Conservation (phyloP, 2,329 filamentous ascomycete genomes). For the Fusarium sp. region DNA sequence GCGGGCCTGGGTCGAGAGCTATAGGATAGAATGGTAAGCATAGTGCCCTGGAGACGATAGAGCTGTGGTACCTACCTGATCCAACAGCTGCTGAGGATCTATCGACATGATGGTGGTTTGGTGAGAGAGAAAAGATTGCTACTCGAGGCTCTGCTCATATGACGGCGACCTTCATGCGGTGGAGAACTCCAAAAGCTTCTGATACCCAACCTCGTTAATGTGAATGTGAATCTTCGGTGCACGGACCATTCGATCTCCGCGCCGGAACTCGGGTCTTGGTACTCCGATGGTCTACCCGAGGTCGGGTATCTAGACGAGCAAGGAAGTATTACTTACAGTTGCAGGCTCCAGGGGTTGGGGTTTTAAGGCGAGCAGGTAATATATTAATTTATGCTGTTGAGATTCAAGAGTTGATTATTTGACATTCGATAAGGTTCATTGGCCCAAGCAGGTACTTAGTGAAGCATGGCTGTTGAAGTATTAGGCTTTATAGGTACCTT, state of each 20-base stretch:
- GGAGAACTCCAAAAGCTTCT: constrained; percentile 42
- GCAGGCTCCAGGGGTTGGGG: neutral
- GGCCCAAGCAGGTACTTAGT: neutral
- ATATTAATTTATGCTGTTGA: neutral
- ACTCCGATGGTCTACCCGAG: constrained; percentile 30
- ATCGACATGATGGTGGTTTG: constrained; percentile 71
- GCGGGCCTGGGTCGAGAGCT: constrained; percentile 72
- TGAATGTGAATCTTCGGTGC: constrained; percentile 28
- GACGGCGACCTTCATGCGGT: constrained; percentile 46
- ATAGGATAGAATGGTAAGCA: constrained; percentile 23
- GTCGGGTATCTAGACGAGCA: constrained; percentile 29
- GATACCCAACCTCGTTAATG: constrained; percentile 42
- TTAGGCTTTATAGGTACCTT: neutral
- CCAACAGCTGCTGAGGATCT: constrained; percentile 82
- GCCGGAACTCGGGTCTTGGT: constrained; percentile 34
- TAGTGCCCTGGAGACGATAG: neutral
- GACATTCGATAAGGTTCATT: neutral
- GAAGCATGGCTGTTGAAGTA: neutral
- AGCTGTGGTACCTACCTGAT: constrained; percentile 68
- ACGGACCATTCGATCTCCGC: constrained; percentile 40
- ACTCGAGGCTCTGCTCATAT: constrained; percentile 43
- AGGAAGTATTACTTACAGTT: constrained; percentile 3
- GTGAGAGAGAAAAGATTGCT: constrained; percentile 40
- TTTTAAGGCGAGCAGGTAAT: neutral
- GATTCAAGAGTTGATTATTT: neutral